Conservation (phyloP, 169 alveolate species). For the Besnoitia besnoiti region DNA sequence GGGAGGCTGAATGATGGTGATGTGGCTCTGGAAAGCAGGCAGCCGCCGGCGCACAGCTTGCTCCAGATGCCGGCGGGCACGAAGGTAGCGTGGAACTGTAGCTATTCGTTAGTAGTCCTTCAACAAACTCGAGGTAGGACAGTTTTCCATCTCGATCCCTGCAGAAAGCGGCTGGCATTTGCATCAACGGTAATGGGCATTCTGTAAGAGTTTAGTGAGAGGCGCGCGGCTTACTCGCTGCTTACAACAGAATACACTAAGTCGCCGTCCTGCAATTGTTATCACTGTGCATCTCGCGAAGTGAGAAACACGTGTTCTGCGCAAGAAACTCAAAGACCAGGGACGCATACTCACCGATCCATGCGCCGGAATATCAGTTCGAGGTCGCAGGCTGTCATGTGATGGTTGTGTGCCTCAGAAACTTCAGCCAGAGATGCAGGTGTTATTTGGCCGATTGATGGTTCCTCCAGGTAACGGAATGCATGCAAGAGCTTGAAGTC, state of each 20-base stretch:
- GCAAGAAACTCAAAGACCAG: too few relatives aligned
- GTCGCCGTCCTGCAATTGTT: background rate
- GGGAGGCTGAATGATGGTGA: background rate
- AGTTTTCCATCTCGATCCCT: slow-evolving; percentile 68
- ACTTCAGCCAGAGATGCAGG: slow-evolving; percentile 63
- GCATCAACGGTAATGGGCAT: too few relatives aligned
- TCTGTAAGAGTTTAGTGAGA: too few relatives aligned
- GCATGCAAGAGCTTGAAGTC: slow-evolving; percentile 84
- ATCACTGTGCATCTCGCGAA: background rate
- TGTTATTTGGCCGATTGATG: slow-evolving; percentile 72
- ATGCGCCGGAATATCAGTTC: slow-evolving; percentile 63
- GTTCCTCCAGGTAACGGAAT: slow-evolving; percentile 77
- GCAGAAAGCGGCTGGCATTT: background rate
- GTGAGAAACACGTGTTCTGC: background rate
- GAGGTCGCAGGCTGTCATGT: slow-evolving; percentile 48
- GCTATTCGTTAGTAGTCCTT: slow-evolving; percentile 51
- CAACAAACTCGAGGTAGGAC: slow-evolving; percentile 66
- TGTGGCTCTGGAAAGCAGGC: background rate
- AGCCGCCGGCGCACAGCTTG: background rate
- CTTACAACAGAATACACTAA: background rate
- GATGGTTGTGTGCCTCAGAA: slow-evolving; percentile 67
- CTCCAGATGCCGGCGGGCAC: background rate
- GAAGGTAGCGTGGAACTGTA: background rate
- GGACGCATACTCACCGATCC: slow-evolving; percentile 59
- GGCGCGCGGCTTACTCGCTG: background rate